These are phyloP conservation scores for Caulochytrium protostelioides DNA, from an alignment of 371 early-diverging fungal species.

Conservation along the genomic window DNA sequence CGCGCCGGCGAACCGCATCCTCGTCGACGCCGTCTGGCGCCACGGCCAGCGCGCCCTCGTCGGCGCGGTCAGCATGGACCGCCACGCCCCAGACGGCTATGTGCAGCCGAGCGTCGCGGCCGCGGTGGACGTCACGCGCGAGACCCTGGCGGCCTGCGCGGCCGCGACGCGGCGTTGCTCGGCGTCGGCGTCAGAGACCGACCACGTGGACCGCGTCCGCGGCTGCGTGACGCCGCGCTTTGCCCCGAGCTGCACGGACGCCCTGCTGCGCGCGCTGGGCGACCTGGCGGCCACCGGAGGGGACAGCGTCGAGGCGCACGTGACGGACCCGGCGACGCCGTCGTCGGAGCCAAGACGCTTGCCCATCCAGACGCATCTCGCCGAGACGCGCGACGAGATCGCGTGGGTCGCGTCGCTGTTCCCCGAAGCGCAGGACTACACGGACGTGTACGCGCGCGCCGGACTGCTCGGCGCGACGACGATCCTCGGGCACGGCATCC, in stretches of 20 bases:
- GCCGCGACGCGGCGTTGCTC: background rate
- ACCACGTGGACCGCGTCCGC: constrained; percentile 14
- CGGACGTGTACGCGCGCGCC: constrained; percentile 47
- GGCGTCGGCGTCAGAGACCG: background rate
- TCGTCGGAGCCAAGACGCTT: constrained; percentile 4
- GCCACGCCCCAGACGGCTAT: constrained; percentile 53
- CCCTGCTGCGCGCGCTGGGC: constrained; percentile 42
- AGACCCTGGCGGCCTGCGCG: constrained; percentile 1
- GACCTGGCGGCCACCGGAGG: constrained; percentile 41
- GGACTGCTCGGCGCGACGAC: constrained; percentile 41
- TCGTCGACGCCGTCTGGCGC: constrained; percentile 41
- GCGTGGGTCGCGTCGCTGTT: constrained; percentile 41
- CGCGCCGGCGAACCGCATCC: constrained; percentile 36
- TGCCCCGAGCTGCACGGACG: constrained; percentile 51
- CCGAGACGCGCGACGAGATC: constrained; percentile 59
- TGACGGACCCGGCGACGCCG: too few species aligned
- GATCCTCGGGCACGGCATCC: constrained; percentile 83
- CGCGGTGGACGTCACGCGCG: constrained; percentile 30
- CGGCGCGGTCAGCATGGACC: constrained; percentile 89
- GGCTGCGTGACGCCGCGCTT: constrained; percentile 81
- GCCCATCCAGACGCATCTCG: constrained; percentile 43
- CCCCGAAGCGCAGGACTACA: constrained; percentile 45
- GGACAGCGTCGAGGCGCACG: too few species aligned
- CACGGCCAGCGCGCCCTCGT: constrained; percentile 74
- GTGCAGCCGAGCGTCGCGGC: constrained; percentile 41